Conservation (phyloP, 108 stramenopile species). For the Seminavis robusta region DNA sequence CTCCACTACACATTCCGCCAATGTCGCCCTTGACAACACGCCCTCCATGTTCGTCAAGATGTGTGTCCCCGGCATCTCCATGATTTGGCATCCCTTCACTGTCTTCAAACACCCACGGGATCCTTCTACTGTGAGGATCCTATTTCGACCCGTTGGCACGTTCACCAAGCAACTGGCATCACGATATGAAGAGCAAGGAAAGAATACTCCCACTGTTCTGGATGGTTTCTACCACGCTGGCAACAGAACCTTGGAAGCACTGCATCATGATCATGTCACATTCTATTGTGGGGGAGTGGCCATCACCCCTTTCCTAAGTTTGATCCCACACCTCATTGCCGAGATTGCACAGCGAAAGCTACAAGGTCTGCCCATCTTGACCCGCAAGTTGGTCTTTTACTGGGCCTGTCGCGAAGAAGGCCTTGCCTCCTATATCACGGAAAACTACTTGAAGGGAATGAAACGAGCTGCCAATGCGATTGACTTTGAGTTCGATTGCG, state of each 20-base stretch:
- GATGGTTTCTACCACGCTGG: conserved; percentile 1
- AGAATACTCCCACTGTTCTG: too few relatives aligned
- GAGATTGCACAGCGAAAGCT: too few relatives aligned
- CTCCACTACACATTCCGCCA: not conserved
- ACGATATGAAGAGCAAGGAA: not conserved
- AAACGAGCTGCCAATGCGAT: too few relatives aligned
- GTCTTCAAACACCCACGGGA: conserved; percentile 3
- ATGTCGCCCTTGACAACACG: conserved; percentile 1
- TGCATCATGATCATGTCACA: conserved; percentile 11
- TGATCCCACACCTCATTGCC: conserved; percentile 9
- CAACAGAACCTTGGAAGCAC: not conserved
- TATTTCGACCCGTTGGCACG: conserved; percentile 6
- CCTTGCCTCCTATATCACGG: too few relatives aligned
- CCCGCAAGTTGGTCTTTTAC: too few relatives aligned
- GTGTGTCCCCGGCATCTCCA: conserved; percentile 9
- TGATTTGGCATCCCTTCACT: conserved; percentile 13
- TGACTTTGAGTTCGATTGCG: too few relatives aligned
- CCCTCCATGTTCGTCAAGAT: conserved; percentile 5
- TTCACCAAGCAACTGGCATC: conserved; percentile 9
- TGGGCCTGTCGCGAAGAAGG: too few relatives aligned
- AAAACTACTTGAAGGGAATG: too few relatives aligned
- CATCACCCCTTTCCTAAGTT: conserved; percentile 6
- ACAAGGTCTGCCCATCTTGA: too few relatives aligned
- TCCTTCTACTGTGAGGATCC: conserved; percentile 4
- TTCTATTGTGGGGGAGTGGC: conserved; percentile 14